Evolutionary conservation across 495 filamentous ascomycete genomes (phyloP).

Genomic region (Xylaria cubensis): DNA sequence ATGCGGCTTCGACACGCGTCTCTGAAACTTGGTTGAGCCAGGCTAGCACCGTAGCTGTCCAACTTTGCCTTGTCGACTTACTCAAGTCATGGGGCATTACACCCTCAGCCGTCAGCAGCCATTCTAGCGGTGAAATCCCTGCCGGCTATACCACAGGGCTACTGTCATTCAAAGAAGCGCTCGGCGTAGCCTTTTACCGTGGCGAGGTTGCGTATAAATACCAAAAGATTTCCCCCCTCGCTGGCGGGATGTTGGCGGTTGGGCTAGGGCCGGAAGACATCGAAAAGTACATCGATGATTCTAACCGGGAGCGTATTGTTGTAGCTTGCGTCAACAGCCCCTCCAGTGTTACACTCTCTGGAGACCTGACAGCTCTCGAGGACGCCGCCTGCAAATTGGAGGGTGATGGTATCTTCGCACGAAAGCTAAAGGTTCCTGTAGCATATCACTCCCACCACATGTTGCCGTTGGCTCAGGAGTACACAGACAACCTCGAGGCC

Average conservation of each 20-base stretch:
- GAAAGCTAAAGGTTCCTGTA: constrained; percentile 45
- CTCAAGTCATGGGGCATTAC: constrained; percentile 52
- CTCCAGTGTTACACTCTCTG: constrained; percentile 51
- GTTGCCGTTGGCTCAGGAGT: constrained; percentile 45
- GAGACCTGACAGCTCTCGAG: constrained; percentile 41
- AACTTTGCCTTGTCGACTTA: constrained; percentile 53
- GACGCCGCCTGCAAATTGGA: constrained; percentile 38
- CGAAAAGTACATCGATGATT: constrained; percentile 34
- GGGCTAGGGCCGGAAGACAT: constrained; percentile 47
- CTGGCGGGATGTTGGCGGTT: constrained; percentile 56
- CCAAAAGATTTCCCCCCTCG: constrained; percentile 2
- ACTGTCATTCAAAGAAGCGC: constrained; percentile 44
- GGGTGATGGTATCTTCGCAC: constrained; percentile 43
- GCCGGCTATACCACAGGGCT: constrained; percentile 45
- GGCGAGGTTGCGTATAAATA: constrained; percentile 40
- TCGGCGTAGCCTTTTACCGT: constrained; percentile 56
- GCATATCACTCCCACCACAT: constrained; percentile 59
- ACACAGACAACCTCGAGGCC: constrained; percentile 36
- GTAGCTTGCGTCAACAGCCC: constrained; percentile 56
- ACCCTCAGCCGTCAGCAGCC: constrained; percentile 54
- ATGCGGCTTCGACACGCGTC: constrained; percentile 41
- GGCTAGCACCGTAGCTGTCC: constrained; percentile 48
- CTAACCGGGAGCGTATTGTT: constrained; percentile 33
- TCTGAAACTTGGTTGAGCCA: constrained; percentile 39
- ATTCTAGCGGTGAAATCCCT: constrained; percentile 62